Evolutionary conservation across 1,284 basidiomycete genomes (phyloP), one percentile per base, ranked within the genome.

Genomic region (Heterobasidion occidentale): DNA sequence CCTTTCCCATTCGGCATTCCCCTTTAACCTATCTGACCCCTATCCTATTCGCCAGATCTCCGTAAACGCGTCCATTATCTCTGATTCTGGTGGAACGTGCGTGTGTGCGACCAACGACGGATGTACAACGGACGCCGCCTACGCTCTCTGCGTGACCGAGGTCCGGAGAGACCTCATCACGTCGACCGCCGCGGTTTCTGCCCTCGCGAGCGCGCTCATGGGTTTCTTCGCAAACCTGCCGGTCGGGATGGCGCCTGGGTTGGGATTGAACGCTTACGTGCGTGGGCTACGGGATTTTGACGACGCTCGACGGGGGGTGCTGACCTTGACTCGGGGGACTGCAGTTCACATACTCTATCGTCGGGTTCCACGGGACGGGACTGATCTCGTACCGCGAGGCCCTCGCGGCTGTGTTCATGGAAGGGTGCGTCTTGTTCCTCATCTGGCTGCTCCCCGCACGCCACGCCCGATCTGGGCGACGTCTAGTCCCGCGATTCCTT

Each of bases 291-390:
- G 15, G 1, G 17, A 38, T 48, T 44, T 17, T 2, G 11, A 33
- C 48, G 42, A 4, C 27, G 27, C 27, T 3, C 27, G 27, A 27
- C 5, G 27, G 27, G 27, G 27, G 5, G 19, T 27, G 19, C 33
- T 9, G 27, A 12, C 19, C 36, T 44, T 46, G 20, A 7, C 51
- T 53, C 38, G 20, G 50, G 34, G 8, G 27, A 53, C 19, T 12
- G 1, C 59, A 94, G 86, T 94, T 95, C 69, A 80, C 92, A 17
- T 94, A 91, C 72, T 92, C 90, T 17, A 83, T 94, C 46, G 92
- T 94, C 48, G 92, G 92, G 8, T 86, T 83, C 70, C 85, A 92
- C 62, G 90, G 90, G 9, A 76, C 78, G 20, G 92, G 92, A 19
- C 77, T 81, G 52, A 85, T 93, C 62, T 77, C 83, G 3, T 95